Percentiles rank a stretch among this genome's conserved stretches.
phyloP scores from a whole-genome alignment of 1,139 yeast species.

The Yamadazyma conglobata region DNA sequence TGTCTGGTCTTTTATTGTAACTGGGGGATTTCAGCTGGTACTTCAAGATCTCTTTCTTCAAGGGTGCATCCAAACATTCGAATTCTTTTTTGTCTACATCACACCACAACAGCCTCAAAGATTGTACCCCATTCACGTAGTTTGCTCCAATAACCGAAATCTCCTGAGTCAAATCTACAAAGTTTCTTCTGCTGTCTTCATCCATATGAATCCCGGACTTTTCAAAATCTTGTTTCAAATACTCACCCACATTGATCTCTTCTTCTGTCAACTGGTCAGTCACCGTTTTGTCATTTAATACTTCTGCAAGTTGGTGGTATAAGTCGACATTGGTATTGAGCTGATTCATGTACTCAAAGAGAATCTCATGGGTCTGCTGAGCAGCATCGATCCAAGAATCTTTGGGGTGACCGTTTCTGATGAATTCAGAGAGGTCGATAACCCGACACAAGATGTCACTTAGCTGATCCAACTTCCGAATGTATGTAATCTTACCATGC shows the following conservation, averaged over 20 bases:
- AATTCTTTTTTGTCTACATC: slow-evolving; percentile 31
- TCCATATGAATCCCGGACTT: slow-evolving; percentile 88
- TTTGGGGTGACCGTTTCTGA: slow-evolving; percentile 85
- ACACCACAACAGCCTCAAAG: slow-evolving; percentile 39
- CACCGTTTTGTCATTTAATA: slow-evolving; percentile 45
- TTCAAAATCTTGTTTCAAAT: slow-evolving; percentile 80
- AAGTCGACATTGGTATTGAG: slow-evolving; percentile 81
- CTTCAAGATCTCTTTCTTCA: slow-evolving; percentile 26
- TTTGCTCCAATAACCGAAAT: slow-evolving; percentile 82
- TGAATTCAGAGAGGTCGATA: slow-evolving; percentile 90
- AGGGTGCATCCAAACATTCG: slow-evolving; percentile 21
- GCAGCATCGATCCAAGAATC: slow-evolving; percentile 72
- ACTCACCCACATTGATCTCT: slow-evolving; percentile 78
- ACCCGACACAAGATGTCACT: slow-evolving; percentile 90
- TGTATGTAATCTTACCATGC: slow-evolving; percentile 50
- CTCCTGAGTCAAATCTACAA: slow-evolving; percentile 76
- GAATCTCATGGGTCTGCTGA: slow-evolving; percentile 79
- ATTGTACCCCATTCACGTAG: slow-evolving; percentile 58
- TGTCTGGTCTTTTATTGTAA: slow-evolving; percentile 8
- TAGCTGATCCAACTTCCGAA: slow-evolving; percentile 72
- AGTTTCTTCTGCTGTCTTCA: slow-evolving; percentile 59
- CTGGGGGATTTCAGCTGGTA: slow-evolving; percentile 23
- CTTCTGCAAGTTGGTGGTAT: slow-evolving; percentile 54
- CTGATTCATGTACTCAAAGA: slow-evolving; percentile 93
- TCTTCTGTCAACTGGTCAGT: slow-evolving; percentile 50